phyloP scores from a whole-genome alignment of 768 basidiomycete species.

The Amanita polypyramis region DNA sequence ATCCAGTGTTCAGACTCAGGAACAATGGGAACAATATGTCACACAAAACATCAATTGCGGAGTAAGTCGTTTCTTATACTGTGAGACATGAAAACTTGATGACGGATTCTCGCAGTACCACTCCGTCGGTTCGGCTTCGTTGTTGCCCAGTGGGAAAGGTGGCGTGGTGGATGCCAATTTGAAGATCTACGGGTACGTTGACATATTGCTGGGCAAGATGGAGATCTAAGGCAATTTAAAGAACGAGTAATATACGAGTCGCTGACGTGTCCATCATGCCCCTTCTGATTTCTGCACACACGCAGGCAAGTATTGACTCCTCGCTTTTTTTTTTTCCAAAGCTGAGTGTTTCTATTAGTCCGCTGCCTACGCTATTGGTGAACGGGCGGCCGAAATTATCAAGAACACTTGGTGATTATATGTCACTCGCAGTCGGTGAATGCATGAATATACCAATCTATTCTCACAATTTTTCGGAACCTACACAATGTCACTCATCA shows the following conservation, averaged over 20 bases:
- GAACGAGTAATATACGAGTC: conserved; percentile 35
- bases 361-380: conserved; percentile 17
- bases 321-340: no score
- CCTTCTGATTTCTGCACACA: conserved; percentile 27
- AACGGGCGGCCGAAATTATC: conserved; percentile 15
- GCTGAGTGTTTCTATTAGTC: conserved; percentile 7
- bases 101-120: conserved; percentile 8
- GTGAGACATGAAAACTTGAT: neutral
- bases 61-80: neutral
- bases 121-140: conserved; percentile 18
- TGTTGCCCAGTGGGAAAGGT: conserved; percentile 19
- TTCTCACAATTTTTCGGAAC: neutral
- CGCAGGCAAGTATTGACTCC: conserved; percentile 13
- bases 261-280: conserved; percentile 34
- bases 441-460: no score
- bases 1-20: conserved; percentile 4
- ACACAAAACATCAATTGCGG: neutral
- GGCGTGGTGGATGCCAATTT: conserved; percentile 15
- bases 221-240: conserved; percentile 15
- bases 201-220: neutral
- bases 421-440: neutral
- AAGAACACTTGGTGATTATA: neutral
- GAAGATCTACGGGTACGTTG: conserved; percentile 5
- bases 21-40: conserved; percentile 7
- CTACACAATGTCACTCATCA: no score